phyloP scores from a whole-genome alignment of 78 protist species.

The Dictyostelium purpureum region DNA sequence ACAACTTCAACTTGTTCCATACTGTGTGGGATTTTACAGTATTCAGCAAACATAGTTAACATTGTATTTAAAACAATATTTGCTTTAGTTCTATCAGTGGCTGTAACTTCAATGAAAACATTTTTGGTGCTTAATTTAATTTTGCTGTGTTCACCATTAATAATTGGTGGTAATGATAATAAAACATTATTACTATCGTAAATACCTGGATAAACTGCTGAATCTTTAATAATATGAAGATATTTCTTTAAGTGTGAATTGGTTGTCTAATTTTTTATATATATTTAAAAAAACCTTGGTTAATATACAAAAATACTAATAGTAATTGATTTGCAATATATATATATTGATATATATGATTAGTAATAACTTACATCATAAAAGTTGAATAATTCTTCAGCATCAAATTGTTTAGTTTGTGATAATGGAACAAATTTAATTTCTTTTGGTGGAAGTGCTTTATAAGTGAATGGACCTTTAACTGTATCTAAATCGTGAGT shows the following conservation, averaged over 20 bases:
- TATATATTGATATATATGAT: background rate
- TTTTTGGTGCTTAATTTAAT: slow-evolving; percentile 92
- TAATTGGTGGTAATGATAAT: slow-evolving; percentile 99
- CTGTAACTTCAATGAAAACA: slow-evolving; percentile 99
- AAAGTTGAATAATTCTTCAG: slow-evolving; percentile 48
- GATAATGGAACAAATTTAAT: slow-evolving; percentile 96
- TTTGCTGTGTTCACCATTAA: slow-evolving; percentile 98
- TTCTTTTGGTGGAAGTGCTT: slow-evolving; percentile 91
- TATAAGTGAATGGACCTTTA: slow-evolving; percentile 93
- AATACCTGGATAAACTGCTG: slow-evolving; percentile 93
- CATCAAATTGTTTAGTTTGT: slow-evolving; percentile 61
- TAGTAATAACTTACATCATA: slow-evolving; percentile 50
- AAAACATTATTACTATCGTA: slow-evolving; percentile 92
- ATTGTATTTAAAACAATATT: slow-evolving; percentile 94
- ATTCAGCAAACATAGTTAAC: slow-evolving; percentile 93
- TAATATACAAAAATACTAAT: background rate
- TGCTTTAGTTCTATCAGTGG: slow-evolving; percentile 97
- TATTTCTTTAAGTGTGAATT: slow-evolving; percentile 81
- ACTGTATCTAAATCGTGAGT: slow-evolving; percentile 99
- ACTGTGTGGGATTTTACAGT: slow-evolving; percentile 84
- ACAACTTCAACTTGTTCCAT: slow-evolving; percentile 85
- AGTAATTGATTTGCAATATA: background rate
- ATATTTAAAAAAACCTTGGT: background rate
- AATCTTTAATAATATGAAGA: slow-evolving; percentile 87
- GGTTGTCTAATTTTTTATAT: background rate